Conservation (phyloP, 108 stramenopile species). For the Skeletonema marinoi region DNA sequence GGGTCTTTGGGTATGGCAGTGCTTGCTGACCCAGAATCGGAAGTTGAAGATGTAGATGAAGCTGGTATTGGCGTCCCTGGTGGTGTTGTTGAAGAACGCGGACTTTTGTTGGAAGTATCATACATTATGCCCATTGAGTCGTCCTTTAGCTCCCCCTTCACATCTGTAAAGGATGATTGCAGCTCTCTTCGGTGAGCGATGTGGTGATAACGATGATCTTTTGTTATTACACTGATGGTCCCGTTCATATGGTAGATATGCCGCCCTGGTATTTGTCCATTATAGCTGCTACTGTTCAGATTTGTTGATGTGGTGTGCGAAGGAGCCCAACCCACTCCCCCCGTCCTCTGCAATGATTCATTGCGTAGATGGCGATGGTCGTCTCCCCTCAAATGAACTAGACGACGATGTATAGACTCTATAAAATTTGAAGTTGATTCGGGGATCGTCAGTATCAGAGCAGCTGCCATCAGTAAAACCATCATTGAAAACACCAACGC, state of each 20-base stretch:
- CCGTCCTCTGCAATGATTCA: not conserved
- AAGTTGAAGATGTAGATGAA: not conserved
- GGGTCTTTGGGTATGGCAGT: constrained; percentile 48
- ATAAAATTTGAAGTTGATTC: not conserved
- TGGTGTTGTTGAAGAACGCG: not conserved
- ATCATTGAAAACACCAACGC: not conserved
- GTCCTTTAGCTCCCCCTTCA: not conserved
- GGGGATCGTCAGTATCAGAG: not conserved
- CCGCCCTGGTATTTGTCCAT: not conserved
- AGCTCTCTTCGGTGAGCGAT: not conserved
- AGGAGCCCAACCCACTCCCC: not conserved
- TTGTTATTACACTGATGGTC: not conserved
- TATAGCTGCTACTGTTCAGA: not conserved
- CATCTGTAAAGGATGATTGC: not conserved
- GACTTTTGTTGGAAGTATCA: constrained; percentile 1
- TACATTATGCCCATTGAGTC: not conserved
- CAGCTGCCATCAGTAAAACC: not conserved
- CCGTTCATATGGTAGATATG: not conserved
- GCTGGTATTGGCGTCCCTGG: not conserved
- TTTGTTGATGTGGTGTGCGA: not conserved
- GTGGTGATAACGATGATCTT: not conserved
- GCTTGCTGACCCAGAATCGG: not conserved
- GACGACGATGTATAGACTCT: not conserved
- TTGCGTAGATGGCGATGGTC: not conserved
- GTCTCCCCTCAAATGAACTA: not conserved